Evolutionary conservation across 495 filamentous ascomycete species (phyloP).

Genomic region (Hypoxylon subgilvum): DNA sequence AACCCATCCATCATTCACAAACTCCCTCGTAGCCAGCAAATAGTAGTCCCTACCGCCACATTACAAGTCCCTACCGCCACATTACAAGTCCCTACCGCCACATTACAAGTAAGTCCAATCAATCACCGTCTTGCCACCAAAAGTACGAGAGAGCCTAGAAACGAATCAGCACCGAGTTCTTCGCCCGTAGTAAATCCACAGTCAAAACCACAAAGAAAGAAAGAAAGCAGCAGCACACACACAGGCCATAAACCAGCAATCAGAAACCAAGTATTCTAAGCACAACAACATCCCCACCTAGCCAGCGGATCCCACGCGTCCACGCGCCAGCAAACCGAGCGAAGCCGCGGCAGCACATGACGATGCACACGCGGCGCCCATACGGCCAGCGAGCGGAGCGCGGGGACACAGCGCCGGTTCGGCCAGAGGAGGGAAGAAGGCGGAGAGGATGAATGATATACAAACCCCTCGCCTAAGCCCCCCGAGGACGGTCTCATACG

Average conservation of each 20-base stretch:
- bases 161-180: constrained; percentile 5
- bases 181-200: background rate
- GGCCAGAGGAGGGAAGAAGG: constrained; percentile 18
- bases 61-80: no score
- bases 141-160: background rate
- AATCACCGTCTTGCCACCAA: background rate
- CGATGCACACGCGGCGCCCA: constrained; percentile 51
- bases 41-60: no score
- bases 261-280: constrained; percentile 60
- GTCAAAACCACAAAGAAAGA: background rate
- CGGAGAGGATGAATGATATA: background rate
- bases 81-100: no score
- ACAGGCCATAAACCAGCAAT: constrained; percentile 30
- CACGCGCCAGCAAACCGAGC: constrained; percentile 35
- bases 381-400: constrained; percentile 18
- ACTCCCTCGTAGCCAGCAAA: no score
- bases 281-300: constrained; percentile 51
- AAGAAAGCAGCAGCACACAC: constrained; percentile 21
- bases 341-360: constrained; percentile 53
- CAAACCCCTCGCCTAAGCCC: background rate
- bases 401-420: constrained; percentile 17
- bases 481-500: constrained; percentile 53
- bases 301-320: constrained; percentile 35
- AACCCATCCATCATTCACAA: no score
- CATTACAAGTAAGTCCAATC: background rate